Conservation (phyloP, 2,329 filamentous ascomycete species). For the Cercospora beticola region DNA sequence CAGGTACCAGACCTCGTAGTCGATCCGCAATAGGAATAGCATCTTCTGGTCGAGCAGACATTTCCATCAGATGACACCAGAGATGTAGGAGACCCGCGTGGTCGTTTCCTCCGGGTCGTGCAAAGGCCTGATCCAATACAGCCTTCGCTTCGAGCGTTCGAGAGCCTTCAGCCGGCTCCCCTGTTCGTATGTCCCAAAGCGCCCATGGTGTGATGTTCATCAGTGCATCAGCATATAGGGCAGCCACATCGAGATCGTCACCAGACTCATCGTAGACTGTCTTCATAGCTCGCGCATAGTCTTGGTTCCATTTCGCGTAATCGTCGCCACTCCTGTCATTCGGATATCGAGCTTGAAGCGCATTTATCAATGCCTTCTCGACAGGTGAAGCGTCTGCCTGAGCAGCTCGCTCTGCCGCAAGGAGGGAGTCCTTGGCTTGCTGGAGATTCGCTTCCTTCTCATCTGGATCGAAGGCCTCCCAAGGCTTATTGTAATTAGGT, state of each 20-base stretch:
- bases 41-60: constrained; percentile 65
- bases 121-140: constrained; percentile 60
- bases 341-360: constrained; percentile 61
- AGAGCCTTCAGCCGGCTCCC: constrained; percentile 55
- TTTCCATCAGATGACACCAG: constrained; percentile 77
- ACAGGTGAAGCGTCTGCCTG: constrained; percentile 45
- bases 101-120: constrained; percentile 47
- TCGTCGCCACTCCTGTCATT: constrained; percentile 51
- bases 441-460: constrained; percentile 57
- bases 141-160: constrained; percentile 59
- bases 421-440: constrained; percentile 49
- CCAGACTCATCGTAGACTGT: constrained; percentile 54
- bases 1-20: constrained; percentile 64
- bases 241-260: constrained; percentile 62
- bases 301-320: constrained; percentile 57
- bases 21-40: constrained; percentile 62
- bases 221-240: constrained; percentile 63
- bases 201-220: constrained; percentile 67
- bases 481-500: constrained; percentile 78
- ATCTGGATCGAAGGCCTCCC: constrained; percentile 65
- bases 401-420: constrained; percentile 43
- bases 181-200: constrained; percentile 62
- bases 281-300: constrained; percentile 63
- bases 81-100: constrained; percentile 73
- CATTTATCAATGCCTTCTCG: constrained; percentile 64